Conservation (phyloP, 78 protist species). For the Neovahlkampfia damariscottae region DNA sequence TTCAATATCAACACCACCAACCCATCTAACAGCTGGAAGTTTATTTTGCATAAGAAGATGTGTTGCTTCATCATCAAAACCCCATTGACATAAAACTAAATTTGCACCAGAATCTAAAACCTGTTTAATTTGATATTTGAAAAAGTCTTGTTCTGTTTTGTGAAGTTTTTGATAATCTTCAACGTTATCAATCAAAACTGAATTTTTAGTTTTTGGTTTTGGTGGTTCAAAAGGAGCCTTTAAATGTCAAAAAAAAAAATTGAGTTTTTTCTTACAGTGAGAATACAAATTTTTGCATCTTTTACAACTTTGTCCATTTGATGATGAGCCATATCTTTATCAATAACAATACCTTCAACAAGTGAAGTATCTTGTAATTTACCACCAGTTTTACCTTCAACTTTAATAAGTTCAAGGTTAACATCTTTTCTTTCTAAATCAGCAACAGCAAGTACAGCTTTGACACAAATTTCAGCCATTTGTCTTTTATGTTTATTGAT, state of each 20-base stretch:
- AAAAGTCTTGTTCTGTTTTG: constrained; percentile 62
- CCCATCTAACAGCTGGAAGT: constrained; percentile 99
- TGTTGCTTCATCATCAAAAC: constrained; percentile 99
- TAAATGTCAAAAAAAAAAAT: too few species aligned
- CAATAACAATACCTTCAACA: constrained; percentile 92
- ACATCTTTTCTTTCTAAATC: constrained; percentile 93
- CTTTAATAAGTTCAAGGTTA: constrained; percentile 95
- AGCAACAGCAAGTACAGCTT: constrained; percentile 95
- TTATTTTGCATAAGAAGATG: constrained; percentile 88
- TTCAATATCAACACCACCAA: constrained; percentile 98
- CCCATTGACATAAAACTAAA: constrained; percentile 98
- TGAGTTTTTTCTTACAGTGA: too few species aligned
- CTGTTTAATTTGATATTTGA: constrained; percentile 29
- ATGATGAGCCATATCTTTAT: constrained; percentile 92
- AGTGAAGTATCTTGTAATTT: constrained; percentile 85
- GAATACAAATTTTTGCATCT: constrained; percentile 91
- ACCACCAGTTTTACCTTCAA: constrained; percentile 94
- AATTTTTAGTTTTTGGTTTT: constrained; percentile 98
- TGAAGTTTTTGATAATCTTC: constrained; percentile 70
- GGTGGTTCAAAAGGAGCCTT: constrained; percentile 99
- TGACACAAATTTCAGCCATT: constrained; percentile 90
- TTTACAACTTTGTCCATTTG: constrained; percentile 60
- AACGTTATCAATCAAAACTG: constrained; percentile 47
- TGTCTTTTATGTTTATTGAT: constrained; percentile 70
- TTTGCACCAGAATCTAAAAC: constrained; percentile 91